A percentile compares a stretch with the other conserved stretches of the same genome.
Conservation (phyloP, 257 asterid genomes). For the Plantago major region DNA sequence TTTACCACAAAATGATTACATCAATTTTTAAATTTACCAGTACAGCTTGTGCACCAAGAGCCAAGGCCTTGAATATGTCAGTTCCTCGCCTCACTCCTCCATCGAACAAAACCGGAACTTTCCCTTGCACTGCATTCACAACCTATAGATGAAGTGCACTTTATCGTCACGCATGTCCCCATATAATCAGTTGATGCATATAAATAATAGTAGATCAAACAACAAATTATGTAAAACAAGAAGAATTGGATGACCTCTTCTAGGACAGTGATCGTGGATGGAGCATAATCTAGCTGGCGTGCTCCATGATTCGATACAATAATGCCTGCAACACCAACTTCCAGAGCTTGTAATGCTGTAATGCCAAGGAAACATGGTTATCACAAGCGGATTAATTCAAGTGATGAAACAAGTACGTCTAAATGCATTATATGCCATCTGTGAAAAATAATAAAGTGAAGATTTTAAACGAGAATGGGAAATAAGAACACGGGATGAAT, state of each 20-base stretch:
- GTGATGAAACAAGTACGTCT: too few species aligned
- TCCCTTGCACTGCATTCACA: slow-evolving; percentile 45
- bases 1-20: not conserved
- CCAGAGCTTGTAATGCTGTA: slow-evolving; percentile 54
- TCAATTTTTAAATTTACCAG: slow-evolving; percentile 29
- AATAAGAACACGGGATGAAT: too few species aligned
- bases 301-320: slow-evolving; percentile 67
- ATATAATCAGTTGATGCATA: too few species aligned
- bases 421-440: too few species aligned
- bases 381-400: not conserved
- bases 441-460: too few species aligned
- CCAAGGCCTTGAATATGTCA: slow-evolving; percentile 66
- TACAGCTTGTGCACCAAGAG: slow-evolving; percentile 62
- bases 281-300: slow-evolving; percentile 56
- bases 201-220: too few species aligned
- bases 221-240: not conserved
- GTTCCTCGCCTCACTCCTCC: slow-evolving; percentile 77
- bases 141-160: slow-evolving; percentile 36
- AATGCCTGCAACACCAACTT: slow-evolving; percentile 55
- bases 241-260: slow-evolving; percentile 79
- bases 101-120: slow-evolving; percentile 46
- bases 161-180: too few species aligned
- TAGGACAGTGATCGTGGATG: slow-evolving; percentile 58
- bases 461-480: too few species aligned
- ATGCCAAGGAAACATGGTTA: not conserved